phyloP scores from a whole-genome alignment of 2,329 filamentous ascomycete genomes.

The Fusarium sp. region DNA sequence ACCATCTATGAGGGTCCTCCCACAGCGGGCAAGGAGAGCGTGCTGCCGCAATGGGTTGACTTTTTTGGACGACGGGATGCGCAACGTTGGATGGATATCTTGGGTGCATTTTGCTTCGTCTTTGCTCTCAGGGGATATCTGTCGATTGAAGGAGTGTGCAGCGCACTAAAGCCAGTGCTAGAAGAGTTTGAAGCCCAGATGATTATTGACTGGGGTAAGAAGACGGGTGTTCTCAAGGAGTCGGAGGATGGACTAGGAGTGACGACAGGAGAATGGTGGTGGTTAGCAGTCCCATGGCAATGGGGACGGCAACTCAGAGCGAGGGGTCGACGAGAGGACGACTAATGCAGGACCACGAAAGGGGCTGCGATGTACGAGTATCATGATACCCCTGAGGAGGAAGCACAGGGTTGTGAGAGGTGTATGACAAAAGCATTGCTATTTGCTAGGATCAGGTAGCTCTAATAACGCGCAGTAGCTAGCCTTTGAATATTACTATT shows the following conservation, averaged over 20 bases:
- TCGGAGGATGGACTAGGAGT: constrained; percentile 55
- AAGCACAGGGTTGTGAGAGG: neutral
- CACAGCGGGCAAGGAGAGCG: constrained; percentile 53
- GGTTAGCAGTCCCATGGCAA: constrained; percentile 62
- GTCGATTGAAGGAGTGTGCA: constrained; percentile 63
- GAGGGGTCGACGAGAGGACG: constrained; percentile 8
- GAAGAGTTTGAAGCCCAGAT: constrained; percentile 73
- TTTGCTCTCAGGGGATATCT: constrained; percentile 72
- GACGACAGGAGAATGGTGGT: constrained; percentile 74
- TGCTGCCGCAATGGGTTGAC: constrained; percentile 79
- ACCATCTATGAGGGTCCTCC: constrained; percentile 56
- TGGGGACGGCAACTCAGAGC: constrained; percentile 19
- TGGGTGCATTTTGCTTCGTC: constrained; percentile 71
- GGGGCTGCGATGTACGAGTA: constrained; percentile 8
- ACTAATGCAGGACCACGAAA: constrained; percentile 4
- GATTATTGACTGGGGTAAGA: constrained; percentile 69
- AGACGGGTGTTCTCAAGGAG: constrained; percentile 62
- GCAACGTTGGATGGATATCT: constrained; percentile 72
- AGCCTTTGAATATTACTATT: neutral
- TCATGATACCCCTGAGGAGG: constrained; percentile 8
- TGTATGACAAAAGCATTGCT: neutral
- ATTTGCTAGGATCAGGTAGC: neutral
- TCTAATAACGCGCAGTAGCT: neutral
- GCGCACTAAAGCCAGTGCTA: constrained; percentile 67
- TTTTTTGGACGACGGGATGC: constrained; percentile 71